Base-by-base conservation (phyloP, 352 stramenopile species). In the Phytopythium litorale region DNA sequence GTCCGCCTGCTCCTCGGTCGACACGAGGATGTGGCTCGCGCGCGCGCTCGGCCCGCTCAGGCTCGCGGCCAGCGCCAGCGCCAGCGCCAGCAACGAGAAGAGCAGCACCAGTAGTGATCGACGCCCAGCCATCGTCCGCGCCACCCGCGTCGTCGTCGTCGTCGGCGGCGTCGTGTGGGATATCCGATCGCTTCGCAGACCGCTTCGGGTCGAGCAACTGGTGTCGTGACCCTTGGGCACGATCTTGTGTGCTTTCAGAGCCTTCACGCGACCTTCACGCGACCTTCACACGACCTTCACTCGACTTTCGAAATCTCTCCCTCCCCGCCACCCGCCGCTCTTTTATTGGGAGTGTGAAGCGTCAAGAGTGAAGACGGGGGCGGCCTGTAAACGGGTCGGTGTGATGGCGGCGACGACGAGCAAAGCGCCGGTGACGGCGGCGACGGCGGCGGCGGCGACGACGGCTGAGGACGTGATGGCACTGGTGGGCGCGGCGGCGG, bases 1-100 rank as follows among this genome's bases (percentile, higher is more conserved):
- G 65, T 90, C 81, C 45, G 70, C 70, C 52, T 89, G 71, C 28
- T 64, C 58, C 65, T 93, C 80, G 2, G 76, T 87, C 45, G 75
- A 65, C 40, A 93, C 78, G 50, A 93, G 68, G 65, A 93, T 91
- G 71, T 93, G 84, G 64, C 81, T 91, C 45, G 81, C 81, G 40
- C 80, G 76, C n/a, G 81, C 79, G n/a, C 55, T 73, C 5, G 75
- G 75, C 32, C 58, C 67, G 37, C 57, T 58, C 19, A 63, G 60
- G 45, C 40, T 37, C 21, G 53, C 30, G 16, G 79, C 43, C 61
- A 81, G 61, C 19, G 67, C 60, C 49, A 87, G 46, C 59, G 57
- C 54, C 42, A 81, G 35, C 35, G 35, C 35, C 12, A 40, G 35
- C 35, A 40, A 1, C 23, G 81, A 9, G 11, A n/a, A 18, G 30